These are phyloP conservation scores for Boletus tomentosulus DNA, from an alignment of 768 basidiomycete genomes.

Conservation along the genomic window DNA sequence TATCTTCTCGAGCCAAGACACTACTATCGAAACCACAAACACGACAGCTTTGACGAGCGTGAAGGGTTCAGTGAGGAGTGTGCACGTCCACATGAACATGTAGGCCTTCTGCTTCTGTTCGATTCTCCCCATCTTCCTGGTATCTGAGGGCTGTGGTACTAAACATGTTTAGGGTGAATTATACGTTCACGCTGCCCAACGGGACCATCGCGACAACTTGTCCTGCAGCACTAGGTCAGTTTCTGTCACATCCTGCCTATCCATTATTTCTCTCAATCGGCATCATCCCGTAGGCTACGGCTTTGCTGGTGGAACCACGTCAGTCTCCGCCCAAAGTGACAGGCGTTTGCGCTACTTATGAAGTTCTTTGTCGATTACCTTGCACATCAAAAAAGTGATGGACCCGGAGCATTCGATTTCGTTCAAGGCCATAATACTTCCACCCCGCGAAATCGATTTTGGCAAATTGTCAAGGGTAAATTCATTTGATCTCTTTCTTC, in stretches of 20 bases:
- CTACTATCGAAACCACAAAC: slow-evolving; percentile 15
- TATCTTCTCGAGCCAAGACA: slow-evolving; percentile 18
- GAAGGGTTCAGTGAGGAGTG: slow-evolving; percentile 58
- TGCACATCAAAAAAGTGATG: slow-evolving; percentile 39
- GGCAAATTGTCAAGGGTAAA: slow-evolving; percentile 69
- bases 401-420: slow-evolving; percentile 77
- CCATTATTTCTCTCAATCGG: slow-evolving; percentile 1
- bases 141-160: not conserved
- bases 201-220: slow-evolving; percentile 68
- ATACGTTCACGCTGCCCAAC: slow-evolving; percentile 60
- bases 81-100: slow-evolving; percentile 74
- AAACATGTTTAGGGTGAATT: slow-evolving; percentile 46
- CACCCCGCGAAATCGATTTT: slow-evolving; percentile 67
- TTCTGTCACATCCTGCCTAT: not conserved
- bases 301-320: slow-evolving; percentile 83
- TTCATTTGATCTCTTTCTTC: not conserved
- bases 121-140: not conserved
- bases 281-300: slow-evolving; percentile 48
- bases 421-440: slow-evolving; percentile 69
- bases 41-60: slow-evolving; percentile 39
- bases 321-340: slow-evolving; percentile 21
- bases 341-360: not conserved
- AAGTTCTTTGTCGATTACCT: not conserved
- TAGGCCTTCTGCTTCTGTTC: slow-evolving; percentile 28
- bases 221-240: slow-evolving; percentile 71